Evolutionary conservation across 371 early-diverging fungal species (phyloP).

Genomic region (Cokeromyces recurvatus): DNA sequence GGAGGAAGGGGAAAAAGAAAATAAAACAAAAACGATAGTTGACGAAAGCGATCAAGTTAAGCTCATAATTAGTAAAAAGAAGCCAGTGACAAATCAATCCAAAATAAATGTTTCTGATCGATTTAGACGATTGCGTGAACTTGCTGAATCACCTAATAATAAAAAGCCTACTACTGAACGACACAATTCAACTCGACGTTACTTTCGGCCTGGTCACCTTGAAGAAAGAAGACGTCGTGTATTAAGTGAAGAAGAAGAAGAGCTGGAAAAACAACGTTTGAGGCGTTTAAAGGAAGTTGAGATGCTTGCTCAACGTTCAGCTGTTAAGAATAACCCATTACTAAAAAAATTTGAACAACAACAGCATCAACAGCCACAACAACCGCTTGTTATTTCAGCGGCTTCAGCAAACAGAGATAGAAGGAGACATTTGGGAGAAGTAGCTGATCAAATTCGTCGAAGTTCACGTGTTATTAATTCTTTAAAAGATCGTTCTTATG

Average conservation of each 20-base stretch:
- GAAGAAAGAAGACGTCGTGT: conserved; percentile 27
- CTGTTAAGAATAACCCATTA: conserved; percentile 31
- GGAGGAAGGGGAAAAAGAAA: not conserved
- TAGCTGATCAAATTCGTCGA: conserved; percentile 16
- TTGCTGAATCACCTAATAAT: conserved; percentile 21
- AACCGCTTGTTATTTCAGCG: not conserved
- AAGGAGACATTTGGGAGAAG: conserved; percentile 5
- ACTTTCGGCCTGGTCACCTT: conserved; percentile 31
- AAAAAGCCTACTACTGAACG: conserved; percentile 13
- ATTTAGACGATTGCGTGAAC: conserved; percentile 24
- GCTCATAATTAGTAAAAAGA: conserved; percentile 11
- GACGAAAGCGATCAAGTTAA: no score
- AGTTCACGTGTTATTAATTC: conserved; percentile 20
- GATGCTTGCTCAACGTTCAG: conserved; percentile 22
- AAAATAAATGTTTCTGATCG: conserved; percentile 12
- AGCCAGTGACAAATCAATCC: not conserved
- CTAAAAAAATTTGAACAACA: conserved; percentile 28
- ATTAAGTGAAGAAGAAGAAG: conserved; percentile 27
- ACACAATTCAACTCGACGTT: conserved; percentile 27
- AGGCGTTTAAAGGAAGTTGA: conserved; percentile 26
- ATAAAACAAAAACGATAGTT: no score
- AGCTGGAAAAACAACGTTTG: conserved; percentile 16
- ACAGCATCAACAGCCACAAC: not conserved
- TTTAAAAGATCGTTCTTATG: conserved; percentile 21
- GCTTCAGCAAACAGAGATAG: conserved; percentile 7